Evolutionary conservation across 805 yeast species (phyloP).

Genomic region (Wickerhamomyces strasburgensis): DNA sequence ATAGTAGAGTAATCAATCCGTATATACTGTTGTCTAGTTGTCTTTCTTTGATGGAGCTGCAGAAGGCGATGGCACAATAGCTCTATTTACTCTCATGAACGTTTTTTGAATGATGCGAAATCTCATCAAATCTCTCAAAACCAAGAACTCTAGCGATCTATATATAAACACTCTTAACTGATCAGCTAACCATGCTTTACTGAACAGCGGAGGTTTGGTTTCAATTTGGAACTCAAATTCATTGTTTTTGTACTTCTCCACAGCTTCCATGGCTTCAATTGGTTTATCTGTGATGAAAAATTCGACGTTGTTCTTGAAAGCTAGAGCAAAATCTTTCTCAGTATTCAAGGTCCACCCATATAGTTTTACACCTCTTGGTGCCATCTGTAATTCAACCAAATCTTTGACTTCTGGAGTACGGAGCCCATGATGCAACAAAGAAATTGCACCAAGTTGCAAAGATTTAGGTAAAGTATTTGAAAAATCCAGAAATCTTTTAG

Average conservation of each 20-base stretch:
- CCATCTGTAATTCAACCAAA: slow-evolving; percentile 17
- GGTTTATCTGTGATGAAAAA: slow-evolving; percentile 41
- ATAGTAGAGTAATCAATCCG: no score
- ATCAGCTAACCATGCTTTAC: not conserved
- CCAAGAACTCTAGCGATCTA: slow-evolving; percentile 20
- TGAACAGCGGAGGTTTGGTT: not conserved
- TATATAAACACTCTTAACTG: slow-evolving; percentile 9
- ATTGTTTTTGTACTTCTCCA: slow-evolving; percentile 8
- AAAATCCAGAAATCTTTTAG: slow-evolving; percentile 31
- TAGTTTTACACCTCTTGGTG: slow-evolving; percentile 26
- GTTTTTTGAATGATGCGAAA: slow-evolving; percentile 10
- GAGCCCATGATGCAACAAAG: slow-evolving; percentile 41
- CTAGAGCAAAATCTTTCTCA: slow-evolving; percentile 31
- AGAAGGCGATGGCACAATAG: no score
- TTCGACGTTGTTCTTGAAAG: slow-evolving; percentile 29
- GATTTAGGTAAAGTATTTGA: slow-evolving; percentile 31
- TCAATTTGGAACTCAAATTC: not conserved
- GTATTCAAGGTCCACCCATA: slow-evolving; percentile 52
- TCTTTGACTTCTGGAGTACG: slow-evolving; percentile 35
- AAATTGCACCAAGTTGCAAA: slow-evolving; percentile 53
- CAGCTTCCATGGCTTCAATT: slow-evolving; percentile 13
- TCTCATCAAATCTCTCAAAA: slow-evolving; percentile 8
- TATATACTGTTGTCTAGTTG: no score
- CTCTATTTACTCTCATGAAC: not conserved
- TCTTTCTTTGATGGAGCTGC: no score